Evolutionary conservation across 2,329 filamentous ascomycete genomes (phyloP), one percentile per base, ranked within the genome.

Genomic region (Apiospora malaysiana): DNA sequence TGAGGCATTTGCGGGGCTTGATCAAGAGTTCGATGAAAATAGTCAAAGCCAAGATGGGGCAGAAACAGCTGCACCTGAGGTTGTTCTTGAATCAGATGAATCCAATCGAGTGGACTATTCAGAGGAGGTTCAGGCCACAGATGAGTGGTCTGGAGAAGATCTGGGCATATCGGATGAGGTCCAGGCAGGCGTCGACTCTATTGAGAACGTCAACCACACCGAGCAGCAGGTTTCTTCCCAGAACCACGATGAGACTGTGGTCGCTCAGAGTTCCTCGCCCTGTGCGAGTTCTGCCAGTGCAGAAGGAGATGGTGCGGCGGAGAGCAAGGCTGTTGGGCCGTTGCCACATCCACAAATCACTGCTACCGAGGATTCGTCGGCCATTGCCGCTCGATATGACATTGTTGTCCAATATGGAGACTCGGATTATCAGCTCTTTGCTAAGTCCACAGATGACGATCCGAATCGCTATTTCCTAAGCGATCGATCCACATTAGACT

Each of bases 381-480:
- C 73, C 32, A 69, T 79, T 65, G 75, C 77, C 37, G 71, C 74
- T 42, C 75, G 75, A 9, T 74, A 80, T 71, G 76, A 74, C 59
- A 72, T 80, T 70, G 76, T 75, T 40, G 77, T 80, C 63, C 74
- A 75, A 21, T 80, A 80, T 70, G 78, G 78, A 32, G 71, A 75
- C 23, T 78, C 76, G 47, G 76, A 79, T 74, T 80, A 80, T 47
- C 73, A 74, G 59, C 76, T 80, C 59, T 80, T 80, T 70, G 78
- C 79, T 67, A 78, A 76, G 71, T 76, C 75, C 63, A 75, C 77
- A 63, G 76, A 78, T 68, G 78, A 80, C 72, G 78, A 80, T 70
- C 78, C 78, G 12, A 78, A 79, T 68, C 73, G 76, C 40, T 80
- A 79, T 70, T 80, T 80, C 68, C 75, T 80, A 16, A 76, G 75